Percentiles rank a stretch among this genome's conserved stretches.
phyloP scores from a whole-genome alignment of 331 rosid species.

The Acacia concinna region DNA sequence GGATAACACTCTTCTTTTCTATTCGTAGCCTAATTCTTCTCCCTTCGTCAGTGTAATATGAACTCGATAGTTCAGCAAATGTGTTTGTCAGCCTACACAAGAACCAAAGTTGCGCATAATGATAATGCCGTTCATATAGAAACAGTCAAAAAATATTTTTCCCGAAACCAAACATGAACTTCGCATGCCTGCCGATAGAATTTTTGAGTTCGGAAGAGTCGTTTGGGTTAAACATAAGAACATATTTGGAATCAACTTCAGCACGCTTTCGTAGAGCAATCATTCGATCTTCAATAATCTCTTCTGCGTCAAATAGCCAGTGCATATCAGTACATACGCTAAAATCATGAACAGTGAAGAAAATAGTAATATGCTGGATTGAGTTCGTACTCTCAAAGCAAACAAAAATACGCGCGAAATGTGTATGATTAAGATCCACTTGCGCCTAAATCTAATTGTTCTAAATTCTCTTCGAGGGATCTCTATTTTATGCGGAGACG shows the following conservation, averaged over 20 bases:
- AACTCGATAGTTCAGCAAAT: slow-evolving; percentile 65
- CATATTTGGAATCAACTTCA: slow-evolving; percentile 76
- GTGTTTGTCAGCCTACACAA: slow-evolving; percentile 62
- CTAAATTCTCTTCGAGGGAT: neutral
- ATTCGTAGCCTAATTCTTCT: slow-evolving; percentile 67
- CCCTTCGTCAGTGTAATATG: slow-evolving; percentile 84
- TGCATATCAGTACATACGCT: slow-evolving; percentile 12
- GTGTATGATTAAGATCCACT: neutral
- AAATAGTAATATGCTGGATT: neutral
- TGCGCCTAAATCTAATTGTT: neutral
- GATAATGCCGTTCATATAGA: slow-evolving; percentile 1
- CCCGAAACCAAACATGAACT: neutral
- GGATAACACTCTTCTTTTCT: slow-evolving; percentile 68
- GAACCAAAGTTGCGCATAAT: neutral
- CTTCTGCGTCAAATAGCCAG: slow-evolving; percentile 49
- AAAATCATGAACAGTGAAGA: neutral
- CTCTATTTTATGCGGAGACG: neutral
- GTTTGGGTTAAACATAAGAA: slow-evolving; percentile 55
- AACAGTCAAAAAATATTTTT: neutral
- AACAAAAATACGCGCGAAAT: neutral
- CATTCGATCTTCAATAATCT: slow-evolving; percentile 82
- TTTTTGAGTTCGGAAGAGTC: slow-evolving; percentile 55
- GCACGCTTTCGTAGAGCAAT: slow-evolving; percentile 87
- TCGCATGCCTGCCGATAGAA: slow-evolving; percentile 58
- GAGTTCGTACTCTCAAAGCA: neutral